These are phyloP conservation scores for Populus deltoides DNA, from an alignment of 345 rosid species.

Conservation along the genomic window DNA sequence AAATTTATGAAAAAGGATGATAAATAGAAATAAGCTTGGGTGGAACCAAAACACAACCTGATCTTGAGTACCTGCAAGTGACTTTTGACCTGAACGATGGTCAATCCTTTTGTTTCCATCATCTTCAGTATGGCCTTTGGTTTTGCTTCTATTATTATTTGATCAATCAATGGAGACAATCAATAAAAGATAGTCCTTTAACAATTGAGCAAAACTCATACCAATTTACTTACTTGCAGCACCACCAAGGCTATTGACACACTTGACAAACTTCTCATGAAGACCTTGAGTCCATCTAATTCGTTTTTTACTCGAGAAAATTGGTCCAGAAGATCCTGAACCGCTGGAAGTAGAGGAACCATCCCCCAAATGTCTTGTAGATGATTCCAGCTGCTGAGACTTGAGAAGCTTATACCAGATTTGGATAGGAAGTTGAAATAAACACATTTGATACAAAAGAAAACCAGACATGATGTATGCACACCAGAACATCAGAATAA, in stretches of 20 bases:
- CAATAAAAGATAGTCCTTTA: neutral
- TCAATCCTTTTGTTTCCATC: conserved; percentile 19
- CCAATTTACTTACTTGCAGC: conserved; percentile 10
- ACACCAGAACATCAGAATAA: neutral
- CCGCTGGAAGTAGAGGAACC: neutral
- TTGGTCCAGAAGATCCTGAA: neutral
- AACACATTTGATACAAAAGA: no score
- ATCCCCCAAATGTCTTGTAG: neutral
- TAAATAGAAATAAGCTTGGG: neutral
- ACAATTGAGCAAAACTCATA: neutral
- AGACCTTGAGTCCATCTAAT: conserved; percentile 16
- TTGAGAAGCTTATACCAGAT: neutral
- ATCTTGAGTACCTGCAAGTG: conserved; percentile 21
- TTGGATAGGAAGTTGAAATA: neutral
- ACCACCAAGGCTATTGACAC: conserved; percentile 21
- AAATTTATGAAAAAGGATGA: neutral
- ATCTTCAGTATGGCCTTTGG: conserved; percentile 20
- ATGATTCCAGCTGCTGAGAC: neutral
- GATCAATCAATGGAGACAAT: neutral
- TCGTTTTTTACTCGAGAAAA: neutral
- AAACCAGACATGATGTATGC: no score
- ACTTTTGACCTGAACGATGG: conserved; percentile 20
- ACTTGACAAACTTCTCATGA: conserved; percentile 8
- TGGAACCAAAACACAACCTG: neutral
- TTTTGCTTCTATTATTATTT: conserved; percentile 15